Base-by-base conservation (phyloP, 2,329 filamentous ascomycete species). In the Colletotrichum sp. region DNA sequence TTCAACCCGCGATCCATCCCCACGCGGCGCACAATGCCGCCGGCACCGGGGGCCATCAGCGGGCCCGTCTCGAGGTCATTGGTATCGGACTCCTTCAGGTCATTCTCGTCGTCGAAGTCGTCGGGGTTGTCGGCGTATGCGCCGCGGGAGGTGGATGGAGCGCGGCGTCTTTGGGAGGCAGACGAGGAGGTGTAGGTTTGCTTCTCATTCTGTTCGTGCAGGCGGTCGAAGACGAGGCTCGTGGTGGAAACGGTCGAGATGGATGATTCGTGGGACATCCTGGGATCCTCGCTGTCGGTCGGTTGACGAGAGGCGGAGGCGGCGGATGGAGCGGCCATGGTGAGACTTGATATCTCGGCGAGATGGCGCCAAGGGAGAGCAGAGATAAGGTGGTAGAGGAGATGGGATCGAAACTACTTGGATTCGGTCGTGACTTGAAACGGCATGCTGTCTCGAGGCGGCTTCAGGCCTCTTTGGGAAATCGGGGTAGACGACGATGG, bases 211-310 rank as follows among this genome's bases (percentile, higher is more conserved):
- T 87, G 81, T 81, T 94, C 92, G 79, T 91, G 90, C 78, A 96
- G 89, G 77, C 93, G 92, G 78, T 97, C 94, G 81, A 97, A 94
- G 69, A 97, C 91, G 16, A 97, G 88, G 79, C 95, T 96, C 5
- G 94, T 96, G 13, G 95, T 96, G 38, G 95, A 97, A n/a, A 92
- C 92, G 55, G 93, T 94, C n/a, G 94, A 95, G 61, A 91, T 83
- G 5, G 94, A 95, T 76, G 76, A 77, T 72, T 89, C 90, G 80
- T 85, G 85, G 69, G 90, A 91, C 75, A 83, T 82, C 77, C 86
- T 86, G 70, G 80, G 52, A 21, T 75, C 69, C 43, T 69, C 71
- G 38, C 65, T 52, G 36, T 52, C 55, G 14, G 32, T 66, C 32
- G 64, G 55, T 65, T 64, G 75, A 36, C 63, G 73, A 43, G 63